These are phyloP conservation scores for Chernovozyma aurita DNA, from an alignment of 1,139 yeast species.

Conservation along the genomic window DNA sequence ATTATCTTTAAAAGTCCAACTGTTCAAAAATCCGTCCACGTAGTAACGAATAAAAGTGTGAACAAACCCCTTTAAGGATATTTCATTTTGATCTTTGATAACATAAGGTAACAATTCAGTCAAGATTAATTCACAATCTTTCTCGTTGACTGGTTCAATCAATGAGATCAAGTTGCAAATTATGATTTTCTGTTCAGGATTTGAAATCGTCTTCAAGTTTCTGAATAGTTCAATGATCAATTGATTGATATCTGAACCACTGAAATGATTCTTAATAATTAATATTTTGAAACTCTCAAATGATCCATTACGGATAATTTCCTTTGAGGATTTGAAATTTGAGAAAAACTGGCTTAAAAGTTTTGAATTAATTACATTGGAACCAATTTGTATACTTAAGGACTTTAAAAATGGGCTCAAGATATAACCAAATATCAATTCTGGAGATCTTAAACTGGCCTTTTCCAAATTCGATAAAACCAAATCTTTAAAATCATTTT, in stretches of 20 bases:
- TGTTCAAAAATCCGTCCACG: conserved; percentile 10
- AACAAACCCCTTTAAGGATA: conserved; percentile 49
- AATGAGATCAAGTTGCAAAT: conserved; percentile 32
- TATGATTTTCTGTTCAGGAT: conserved; percentile 61
- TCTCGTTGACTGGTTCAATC: conserved; percentile 21
- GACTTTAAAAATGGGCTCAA: conserved; percentile 45
- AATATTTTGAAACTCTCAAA: conserved; percentile 29
- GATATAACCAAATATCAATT: conserved; percentile 52
- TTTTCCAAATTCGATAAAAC: conserved; percentile 69
- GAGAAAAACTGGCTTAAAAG: conserved; percentile 57
- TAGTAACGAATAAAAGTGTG: conserved; percentile 46
- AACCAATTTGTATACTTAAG: conserved; percentile 26
- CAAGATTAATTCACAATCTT: conserved; percentile 22
- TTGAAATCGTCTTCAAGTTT: conserved; percentile 55
- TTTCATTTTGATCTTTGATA: conserved; percentile 73
- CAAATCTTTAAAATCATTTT: conserved; percentile 34
- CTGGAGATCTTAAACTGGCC: conserved; percentile 79
- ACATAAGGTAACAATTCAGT: conserved; percentile 46
- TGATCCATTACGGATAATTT: conserved; percentile 53
- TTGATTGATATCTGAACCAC: conserved; percentile 11
- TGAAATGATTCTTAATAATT: conserved; percentile 14
- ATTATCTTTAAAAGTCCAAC: conserved; percentile 9
- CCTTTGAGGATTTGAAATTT: conserved; percentile 71
- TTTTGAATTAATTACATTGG: conserved; percentile 36
- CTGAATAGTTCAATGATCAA: conserved; percentile 48